These are phyloP conservation scores for Vachellia collinsii DNA, from an alignment of 306 rosid species.

Conservation along the genomic window DNA sequence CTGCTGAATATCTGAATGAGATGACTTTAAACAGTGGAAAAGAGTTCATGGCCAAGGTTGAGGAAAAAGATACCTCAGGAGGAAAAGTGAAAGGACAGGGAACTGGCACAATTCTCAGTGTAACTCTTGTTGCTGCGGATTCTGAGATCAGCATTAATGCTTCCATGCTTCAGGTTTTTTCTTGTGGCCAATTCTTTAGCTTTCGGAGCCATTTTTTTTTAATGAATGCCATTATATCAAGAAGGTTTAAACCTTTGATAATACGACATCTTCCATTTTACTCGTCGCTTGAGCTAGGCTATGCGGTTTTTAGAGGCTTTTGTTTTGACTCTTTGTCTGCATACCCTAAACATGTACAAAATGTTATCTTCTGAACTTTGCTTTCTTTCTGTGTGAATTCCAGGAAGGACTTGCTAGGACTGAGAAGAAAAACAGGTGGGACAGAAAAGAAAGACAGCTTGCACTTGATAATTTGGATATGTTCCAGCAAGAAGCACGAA, in stretches of 20 bases:
- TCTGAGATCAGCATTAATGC: slow-evolving; percentile 88
- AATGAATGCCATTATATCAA: not conserved
- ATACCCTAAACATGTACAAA: not conserved
- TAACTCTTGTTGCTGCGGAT: slow-evolving; percentile 86
- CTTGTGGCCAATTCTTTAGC: slow-evolving; percentile 12
- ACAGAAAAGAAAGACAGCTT: slow-evolving; percentile 62
- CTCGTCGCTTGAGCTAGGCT: not conserved
- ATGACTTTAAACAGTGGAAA: slow-evolving; percentile 60
- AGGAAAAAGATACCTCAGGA: slow-evolving; percentile 83
- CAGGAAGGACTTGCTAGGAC: slow-evolving; percentile 92
- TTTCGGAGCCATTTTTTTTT: not conserved
- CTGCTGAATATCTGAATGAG: slow-evolving; percentile 82
- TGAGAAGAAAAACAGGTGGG: slow-evolving; percentile 84
- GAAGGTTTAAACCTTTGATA: not conserved
- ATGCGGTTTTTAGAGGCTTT: not conserved
- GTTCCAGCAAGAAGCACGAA: slow-evolving; percentile 80
- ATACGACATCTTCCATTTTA: not conserved
- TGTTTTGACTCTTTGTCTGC: not conserved
- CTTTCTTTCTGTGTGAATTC: slow-evolving; percentile 37
- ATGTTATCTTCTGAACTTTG: slow-evolving; percentile 7
- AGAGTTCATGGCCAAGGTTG: slow-evolving; percentile 87
- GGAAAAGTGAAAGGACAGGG: slow-evolving; percentile 96
- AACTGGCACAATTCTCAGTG: slow-evolving; percentile 73
- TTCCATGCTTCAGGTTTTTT: slow-evolving; percentile 81
- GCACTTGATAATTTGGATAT: slow-evolving; percentile 78